Conservation (phyloP, 1,284 basidiomycete species). For the Afroboletus lepidellus region DNA sequence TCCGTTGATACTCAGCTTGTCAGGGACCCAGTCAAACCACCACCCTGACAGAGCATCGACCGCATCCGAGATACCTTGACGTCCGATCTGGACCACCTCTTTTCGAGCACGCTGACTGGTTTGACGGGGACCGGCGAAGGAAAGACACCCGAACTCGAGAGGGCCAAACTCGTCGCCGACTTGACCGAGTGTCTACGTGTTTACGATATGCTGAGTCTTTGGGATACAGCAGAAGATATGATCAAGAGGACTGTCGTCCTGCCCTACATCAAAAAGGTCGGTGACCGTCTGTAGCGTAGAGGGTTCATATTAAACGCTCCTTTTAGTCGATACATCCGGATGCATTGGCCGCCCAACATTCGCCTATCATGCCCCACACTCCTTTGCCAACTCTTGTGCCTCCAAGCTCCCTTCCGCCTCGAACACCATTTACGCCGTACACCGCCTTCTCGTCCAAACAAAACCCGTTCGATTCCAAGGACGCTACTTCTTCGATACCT, state of each 20-base stretch:
- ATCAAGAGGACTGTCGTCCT: conserved; percentile 69
- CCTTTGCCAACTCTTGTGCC: conserved; percentile 33
- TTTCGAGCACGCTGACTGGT: conserved; percentile 53
- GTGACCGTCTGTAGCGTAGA: conserved; percentile 13
- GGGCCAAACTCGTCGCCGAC: conserved; percentile 59
- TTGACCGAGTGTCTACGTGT: conserved; percentile 78
- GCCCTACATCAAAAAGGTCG: conserved; percentile 74
- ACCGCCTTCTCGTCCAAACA: conserved; percentile 60
- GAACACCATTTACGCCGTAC: conserved; percentile 66
- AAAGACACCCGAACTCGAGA: conserved; percentile 57
- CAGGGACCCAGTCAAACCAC: conserved; percentile 12
- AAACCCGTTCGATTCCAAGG: conserved; percentile 39
- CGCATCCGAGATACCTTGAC: conserved; percentile 78
- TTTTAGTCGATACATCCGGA: conserved; percentile 70
- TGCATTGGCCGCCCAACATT: conserved; percentile 63
- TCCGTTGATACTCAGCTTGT: conserved; percentile 47
- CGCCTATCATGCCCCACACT: conserved; percentile 73
- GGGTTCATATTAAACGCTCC: background rate
- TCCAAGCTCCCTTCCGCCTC: conserved; percentile 52
- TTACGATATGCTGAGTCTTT: conserved; percentile 79
- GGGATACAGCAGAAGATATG: conserved; percentile 85
- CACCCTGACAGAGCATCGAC: conserved; percentile 64
- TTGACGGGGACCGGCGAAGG: conserved; percentile 48
- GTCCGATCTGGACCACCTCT: conserved; percentile 80
- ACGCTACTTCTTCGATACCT: conserved; percentile 37